Evolutionary conservation across 768 basidiomycete genomes (phyloP), one percentile per base, ranked within the genome.

Genomic region (Mycena crocata): DNA sequence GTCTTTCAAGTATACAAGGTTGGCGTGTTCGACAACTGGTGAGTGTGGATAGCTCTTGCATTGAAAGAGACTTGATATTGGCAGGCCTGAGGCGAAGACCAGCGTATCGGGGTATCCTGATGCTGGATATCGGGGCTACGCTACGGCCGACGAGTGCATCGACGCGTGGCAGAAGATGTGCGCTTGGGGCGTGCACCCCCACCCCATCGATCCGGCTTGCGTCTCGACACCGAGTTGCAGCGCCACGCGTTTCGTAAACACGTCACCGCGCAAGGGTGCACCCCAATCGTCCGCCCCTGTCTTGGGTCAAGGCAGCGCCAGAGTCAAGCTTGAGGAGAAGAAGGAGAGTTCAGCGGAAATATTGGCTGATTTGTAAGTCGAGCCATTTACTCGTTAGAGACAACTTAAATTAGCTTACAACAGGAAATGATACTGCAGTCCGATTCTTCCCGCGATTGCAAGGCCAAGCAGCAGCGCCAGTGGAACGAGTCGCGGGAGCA

Each of bases 101-200:
- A 66, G 64, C 31, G 1, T 66, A 5, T 9, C n/a, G 0, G 57
- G 57, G 0, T 66, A 12, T 31, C 52, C 42, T 0, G 52, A 39
- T 1, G 40, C 17, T 30, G 39, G 35, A 2, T 28, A 66, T 30
- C 42, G 10, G 2, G 64, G 64, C 3, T 66, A 17, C 45, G 0
- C 48, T 12, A 15, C 44, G 0, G n/a, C 31, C 8, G 57, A 66
- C 0, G 64, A 66, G 15, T 26, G 44, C 7, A 28, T 60, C 17
- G 46, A 60, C 0, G 30, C 15, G 10, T 66, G 57, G 64, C 64
- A 66, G 15, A 0, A 10, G 1, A 26, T 66, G 10, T 66, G 64
- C 23, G 7, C n/a, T 0, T 46, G 54, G 2, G 58, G 64, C 0
- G 12, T 60, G 3, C 64, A 66, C 44, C 58, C 58, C 0, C 64